Conservation (phyloP, 1,284 basidiomycete genomes). For the Ustilago loliicola region DNA sequence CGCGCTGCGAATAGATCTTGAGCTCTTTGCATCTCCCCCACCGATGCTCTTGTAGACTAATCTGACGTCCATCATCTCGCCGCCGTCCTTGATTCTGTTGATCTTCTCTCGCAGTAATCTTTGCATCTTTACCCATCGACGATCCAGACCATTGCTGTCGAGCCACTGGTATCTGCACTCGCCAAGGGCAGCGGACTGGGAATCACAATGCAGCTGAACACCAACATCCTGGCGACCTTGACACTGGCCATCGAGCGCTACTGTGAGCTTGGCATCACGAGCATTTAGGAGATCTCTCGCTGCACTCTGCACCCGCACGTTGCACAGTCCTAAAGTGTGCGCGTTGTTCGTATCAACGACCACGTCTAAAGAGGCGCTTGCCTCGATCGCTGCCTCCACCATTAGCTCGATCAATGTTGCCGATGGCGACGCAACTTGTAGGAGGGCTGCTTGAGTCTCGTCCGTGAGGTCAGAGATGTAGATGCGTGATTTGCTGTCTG, state of each 20-base stretch:
- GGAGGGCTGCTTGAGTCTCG: slow-evolving; percentile 4
- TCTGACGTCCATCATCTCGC: slow-evolving; percentile 22
- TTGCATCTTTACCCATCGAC: slow-evolving; percentile 23
- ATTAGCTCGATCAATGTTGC: slow-evolving; percentile 26
- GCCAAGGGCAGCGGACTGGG: neutral
- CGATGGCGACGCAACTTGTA: neutral
- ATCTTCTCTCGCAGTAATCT: slow-evolving; percentile 13
- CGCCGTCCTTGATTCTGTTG: slow-evolving; percentile 9
- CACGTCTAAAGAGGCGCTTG: neutral
- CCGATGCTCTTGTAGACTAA: slow-evolving; percentile 29
- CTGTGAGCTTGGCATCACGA: slow-evolving; percentile 6
- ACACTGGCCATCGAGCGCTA: neutral
- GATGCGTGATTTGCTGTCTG: neutral
- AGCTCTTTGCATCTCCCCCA: neutral
- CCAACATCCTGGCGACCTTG: neutral
- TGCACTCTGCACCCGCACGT: neutral
- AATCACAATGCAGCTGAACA: neutral
- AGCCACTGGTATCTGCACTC: slow-evolving; percentile 7
- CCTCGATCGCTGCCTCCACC: slow-evolving; percentile 19
- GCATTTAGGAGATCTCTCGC: neutral
- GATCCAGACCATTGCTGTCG: neutral
- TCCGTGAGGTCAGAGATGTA: slow-evolving; percentile 16
- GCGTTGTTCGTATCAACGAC: neutral
- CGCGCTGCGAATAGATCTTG: slow-evolving; percentile 14
- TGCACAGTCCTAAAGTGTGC: neutral